Base-by-base conservation (phyloP, 345 rosid species). In the Citrus medica region DNA sequence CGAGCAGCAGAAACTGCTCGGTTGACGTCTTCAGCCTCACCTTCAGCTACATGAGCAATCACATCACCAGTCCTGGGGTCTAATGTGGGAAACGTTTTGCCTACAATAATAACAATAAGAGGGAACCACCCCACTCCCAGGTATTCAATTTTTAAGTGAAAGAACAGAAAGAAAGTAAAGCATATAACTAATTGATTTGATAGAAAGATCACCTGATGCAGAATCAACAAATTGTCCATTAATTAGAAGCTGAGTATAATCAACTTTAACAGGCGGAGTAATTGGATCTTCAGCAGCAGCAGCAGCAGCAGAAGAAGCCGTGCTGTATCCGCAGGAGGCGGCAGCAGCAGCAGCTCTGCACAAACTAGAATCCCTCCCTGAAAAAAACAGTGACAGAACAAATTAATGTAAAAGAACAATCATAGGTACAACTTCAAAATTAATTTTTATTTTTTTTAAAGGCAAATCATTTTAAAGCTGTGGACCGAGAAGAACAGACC, bases 41-140 rank as follows among this genome's bases (percentile, higher is more conserved):
- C 99, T 90, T 95, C 99, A 73, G 99, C 97, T n/a, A 96, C 94
- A 66, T 90, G 66, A 55, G 97, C 89, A 86, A 93, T 96, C 76
- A 91, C 93, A 63, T 94, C 92, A 35, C 97, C 99, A 12, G 95
- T 90, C 65, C 99, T 90, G 5, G 99, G 99, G 80, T 96, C 99
- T 80, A 84, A 71, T 17, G 98, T 94, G 22, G 96, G 90, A 67
- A 96, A 96, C 24, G 99, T 91, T 87, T 79, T 82, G 35, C 90
- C 90, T 89, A 75, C 8, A 70, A 56, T 25, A 27, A 62, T 46
- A 55, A 79, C 6, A 73, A 56, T 22, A 22, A 62, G 56, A 55
- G 25, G 19, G 70, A 73, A 28, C 9, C 38, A 3, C 51, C 51
- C 16, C 51, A 42, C 51, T 16, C 56, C 9, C 56, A 40, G 48